Evolutionary conservation across 768 basidiomycete species (phyloP).

Genomic region (Cantharellus cinnabarinus): DNA sequence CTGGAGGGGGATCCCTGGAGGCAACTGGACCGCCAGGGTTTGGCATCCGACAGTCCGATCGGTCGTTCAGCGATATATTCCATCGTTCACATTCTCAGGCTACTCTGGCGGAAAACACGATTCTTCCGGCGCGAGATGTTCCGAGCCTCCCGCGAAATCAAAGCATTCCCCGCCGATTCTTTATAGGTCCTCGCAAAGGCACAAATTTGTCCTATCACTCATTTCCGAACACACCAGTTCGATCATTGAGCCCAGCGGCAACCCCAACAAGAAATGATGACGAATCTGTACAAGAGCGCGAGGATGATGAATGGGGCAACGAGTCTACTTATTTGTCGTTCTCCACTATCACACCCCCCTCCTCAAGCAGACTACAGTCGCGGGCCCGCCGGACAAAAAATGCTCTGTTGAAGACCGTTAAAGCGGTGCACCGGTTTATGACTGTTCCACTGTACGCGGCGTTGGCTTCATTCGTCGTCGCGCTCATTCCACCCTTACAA

Average conservation of each 20-base stretch:
- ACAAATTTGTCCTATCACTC: conserved; percentile 19
- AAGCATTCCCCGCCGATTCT: background rate
- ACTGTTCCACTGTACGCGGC: conserved; percentile 78
- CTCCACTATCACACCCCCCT: background rate
- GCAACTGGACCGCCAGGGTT: background rate
- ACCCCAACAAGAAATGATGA: conserved; percentile 3
- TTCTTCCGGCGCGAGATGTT: background rate
- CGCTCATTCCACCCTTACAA: conserved; percentile 57
- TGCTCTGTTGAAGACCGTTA: background rate
- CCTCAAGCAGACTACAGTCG: background rate
- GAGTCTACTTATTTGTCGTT: background rate
- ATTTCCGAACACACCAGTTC: conserved; percentile 36
- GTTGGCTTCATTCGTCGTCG: conserved; percentile 51
- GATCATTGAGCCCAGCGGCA: background rate
- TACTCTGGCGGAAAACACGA: background rate
- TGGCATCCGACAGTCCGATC: background rate
- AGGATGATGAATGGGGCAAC: conserved; percentile 9
- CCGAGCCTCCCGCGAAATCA: background rate
- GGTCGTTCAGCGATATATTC: background rate
- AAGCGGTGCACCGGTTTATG: conserved; percentile 39
- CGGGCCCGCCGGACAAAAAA: conserved; percentile 6
- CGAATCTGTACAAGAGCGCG: conserved; percentile 11
- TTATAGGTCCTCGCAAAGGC: background rate
- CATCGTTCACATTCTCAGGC: background rate
- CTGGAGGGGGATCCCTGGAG: background rate